Conservation (phyloP, 129 eudicot genomes). For the Logfia minima region DNA sequence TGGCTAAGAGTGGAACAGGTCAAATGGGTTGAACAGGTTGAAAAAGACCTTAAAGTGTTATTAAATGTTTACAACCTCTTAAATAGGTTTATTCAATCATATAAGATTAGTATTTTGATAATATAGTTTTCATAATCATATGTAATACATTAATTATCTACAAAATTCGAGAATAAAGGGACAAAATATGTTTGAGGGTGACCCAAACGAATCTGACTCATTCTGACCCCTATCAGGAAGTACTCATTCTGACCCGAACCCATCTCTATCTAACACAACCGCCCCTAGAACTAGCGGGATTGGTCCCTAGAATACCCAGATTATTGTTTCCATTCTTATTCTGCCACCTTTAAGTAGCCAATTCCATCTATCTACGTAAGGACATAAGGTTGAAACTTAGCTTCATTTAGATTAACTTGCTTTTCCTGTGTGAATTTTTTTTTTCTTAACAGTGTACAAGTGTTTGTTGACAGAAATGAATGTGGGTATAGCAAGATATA, state of each 20-base stretch:
- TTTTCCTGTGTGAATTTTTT: background rate
- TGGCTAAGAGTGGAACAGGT: background rate
- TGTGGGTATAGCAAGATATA: constrained; percentile 16
- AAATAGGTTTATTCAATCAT: background rate
- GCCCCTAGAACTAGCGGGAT: background rate
- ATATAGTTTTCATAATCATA: background rate
- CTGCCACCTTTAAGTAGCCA: background rate
- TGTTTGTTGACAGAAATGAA: constrained; percentile 1
- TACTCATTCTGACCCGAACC: background rate
- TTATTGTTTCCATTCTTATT: background rate
- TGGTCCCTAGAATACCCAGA: background rate
- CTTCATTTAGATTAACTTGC: background rate
- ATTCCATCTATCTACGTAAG: background rate
- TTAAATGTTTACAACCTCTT: background rate
- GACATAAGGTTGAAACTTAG: background rate
- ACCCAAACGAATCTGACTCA: background rate
- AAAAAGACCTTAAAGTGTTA: background rate
- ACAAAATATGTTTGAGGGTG: background rate
- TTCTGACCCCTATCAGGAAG: background rate
- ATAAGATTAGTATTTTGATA: background rate
- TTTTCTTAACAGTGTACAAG: constrained; percentile 6
- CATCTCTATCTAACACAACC: background rate
- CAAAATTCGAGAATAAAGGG: background rate
- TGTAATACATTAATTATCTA: too few relatives aligned
- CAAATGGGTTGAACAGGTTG: constrained; percentile 1